Evolutionary conservation across 495 filamentous ascomycete species (phyloP).

Genomic region (Penicillium turbatum): DNA sequence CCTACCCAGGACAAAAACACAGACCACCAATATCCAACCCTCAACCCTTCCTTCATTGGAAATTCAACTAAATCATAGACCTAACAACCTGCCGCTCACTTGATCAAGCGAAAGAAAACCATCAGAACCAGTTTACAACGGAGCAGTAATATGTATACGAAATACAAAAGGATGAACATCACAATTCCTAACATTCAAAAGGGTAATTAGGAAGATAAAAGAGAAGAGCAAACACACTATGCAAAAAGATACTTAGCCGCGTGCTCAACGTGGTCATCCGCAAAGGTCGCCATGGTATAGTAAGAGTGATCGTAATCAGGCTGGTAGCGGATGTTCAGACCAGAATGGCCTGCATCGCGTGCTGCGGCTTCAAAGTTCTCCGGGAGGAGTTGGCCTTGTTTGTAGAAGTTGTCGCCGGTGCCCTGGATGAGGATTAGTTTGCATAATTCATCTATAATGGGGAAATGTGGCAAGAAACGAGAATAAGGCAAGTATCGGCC

Average conservation of each 20-base stretch:
- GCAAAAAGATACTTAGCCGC: constrained; percentile 76
- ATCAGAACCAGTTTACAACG: constrained; percentile 21
- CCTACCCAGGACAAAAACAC: too few species aligned
- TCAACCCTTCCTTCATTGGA: not conserved
- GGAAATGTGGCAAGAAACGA: not conserved
- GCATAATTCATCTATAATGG: not conserved
- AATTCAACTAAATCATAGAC: constrained; percentile 12
- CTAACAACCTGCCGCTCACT: constrained; percentile 17
- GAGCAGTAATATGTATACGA: not conserved
- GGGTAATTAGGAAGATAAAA: constrained; percentile 12
- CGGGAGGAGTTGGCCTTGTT: constrained; percentile 83
- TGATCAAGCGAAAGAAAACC: constrained; percentile 11
- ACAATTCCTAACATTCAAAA: not conserved
- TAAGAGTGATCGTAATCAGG: constrained; percentile 95
- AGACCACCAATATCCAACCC: too few species aligned
- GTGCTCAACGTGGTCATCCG: constrained; percentile 84
- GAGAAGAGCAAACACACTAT: constrained; percentile 44
- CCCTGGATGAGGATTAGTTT: constrained; percentile 48
- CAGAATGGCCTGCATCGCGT: constrained; percentile 61
- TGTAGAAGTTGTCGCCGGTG: constrained; percentile 92
- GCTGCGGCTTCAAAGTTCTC: constrained; percentile 87
- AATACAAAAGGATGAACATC: not conserved
- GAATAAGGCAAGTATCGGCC: not conserved
- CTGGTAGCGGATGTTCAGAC: constrained; percentile 75
- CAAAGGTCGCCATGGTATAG: constrained; percentile 85